Evolutionary conservation across 345 rosid species (phyloP).

Genomic region (Pistacia integerrima): DNA sequence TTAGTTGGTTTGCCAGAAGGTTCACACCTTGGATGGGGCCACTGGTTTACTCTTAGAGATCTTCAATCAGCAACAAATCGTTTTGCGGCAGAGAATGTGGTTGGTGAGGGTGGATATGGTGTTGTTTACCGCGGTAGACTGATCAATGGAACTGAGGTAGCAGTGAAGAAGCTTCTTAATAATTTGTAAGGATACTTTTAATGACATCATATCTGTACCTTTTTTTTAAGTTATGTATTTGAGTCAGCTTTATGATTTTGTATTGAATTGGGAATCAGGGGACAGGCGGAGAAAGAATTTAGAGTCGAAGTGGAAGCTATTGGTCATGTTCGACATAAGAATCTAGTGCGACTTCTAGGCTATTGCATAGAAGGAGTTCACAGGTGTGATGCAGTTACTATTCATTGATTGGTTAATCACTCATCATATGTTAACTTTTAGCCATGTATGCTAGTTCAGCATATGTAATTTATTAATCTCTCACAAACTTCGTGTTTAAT

Average conservation of each 20-base stretch:
- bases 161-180: slow-evolving; percentile 95
- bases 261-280: slow-evolving; percentile 54
- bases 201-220: neutral
- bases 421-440: neutral
- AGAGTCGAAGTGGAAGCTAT: slow-evolving; percentile 97
- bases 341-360: slow-evolving; percentile 92
- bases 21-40: slow-evolving; percentile 99
- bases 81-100: slow-evolving; percentile 74
- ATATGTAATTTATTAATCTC: neutral
- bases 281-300: slow-evolving; percentile 98
- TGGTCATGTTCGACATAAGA: slow-evolving; percentile 95
- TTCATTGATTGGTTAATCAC: neutral
- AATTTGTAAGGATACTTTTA: slow-evolving; percentile 64
- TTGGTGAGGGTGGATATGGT: slow-evolving; percentile 99
- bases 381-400: slow-evolving; percentile 47
- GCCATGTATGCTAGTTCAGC: neutral
- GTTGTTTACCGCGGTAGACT: slow-evolving; percentile 85
- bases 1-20: slow-evolving; percentile 88
- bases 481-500: neutral
- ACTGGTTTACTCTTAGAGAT: slow-evolving; percentile 98
- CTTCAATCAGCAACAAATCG: slow-evolving; percentile 82
- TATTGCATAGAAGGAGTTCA: slow-evolving; percentile 92
- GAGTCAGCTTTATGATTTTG: slow-evolving; percentile 14
- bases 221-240: slow-evolving; percentile 2
- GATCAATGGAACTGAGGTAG: slow-evolving; percentile 90